Conservation (phyloP, 2,329 filamentous ascomycete genomes). For the Colletotrichum limetticola region DNA sequence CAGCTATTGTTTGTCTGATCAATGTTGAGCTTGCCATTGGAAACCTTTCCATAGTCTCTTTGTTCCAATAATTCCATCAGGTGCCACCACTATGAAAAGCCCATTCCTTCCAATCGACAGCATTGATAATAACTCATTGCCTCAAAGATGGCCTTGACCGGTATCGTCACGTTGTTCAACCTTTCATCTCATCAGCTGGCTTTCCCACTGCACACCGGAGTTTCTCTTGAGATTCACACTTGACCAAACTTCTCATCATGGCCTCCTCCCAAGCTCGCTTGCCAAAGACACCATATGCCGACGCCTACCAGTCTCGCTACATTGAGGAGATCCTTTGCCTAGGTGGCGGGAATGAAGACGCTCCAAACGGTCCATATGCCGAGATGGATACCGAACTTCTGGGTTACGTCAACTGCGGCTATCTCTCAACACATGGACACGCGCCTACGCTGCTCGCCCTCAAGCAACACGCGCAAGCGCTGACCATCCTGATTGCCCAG, state of each 20-base stretch:
- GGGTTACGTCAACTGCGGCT: slow-evolving; percentile 65
- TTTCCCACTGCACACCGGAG: background rate
- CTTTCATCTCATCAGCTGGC: background rate
- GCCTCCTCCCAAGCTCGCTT: background rate
- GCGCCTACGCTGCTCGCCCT: slow-evolving; percentile 66
- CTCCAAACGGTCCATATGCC: slow-evolving; percentile 25
- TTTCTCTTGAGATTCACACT: background rate
- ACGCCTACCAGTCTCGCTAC: slow-evolving; percentile 31
- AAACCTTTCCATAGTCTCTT: background rate
- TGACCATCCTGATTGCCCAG: slow-evolving; percentile 61
- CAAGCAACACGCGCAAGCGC: slow-evolving; percentile 70
- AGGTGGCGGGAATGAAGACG: background rate
- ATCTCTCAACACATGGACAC: slow-evolving; percentile 62
- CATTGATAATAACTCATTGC: background rate
- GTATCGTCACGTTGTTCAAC: background rate
- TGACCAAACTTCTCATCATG: background rate
- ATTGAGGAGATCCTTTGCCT: slow-evolving; percentile 10
- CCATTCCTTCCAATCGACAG: background rate
- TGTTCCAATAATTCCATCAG: background rate
- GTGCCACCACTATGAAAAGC: background rate
- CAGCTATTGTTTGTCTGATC: background rate
- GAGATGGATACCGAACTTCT: slow-evolving; percentile 40
- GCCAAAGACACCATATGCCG: slow-evolving; percentile 29
- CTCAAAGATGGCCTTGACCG: background rate
- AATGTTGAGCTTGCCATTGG: background rate